A percentile compares a stretch with the other conserved stretches of the same genome.
phyloP scores from a whole-genome alignment of 306 rosid species.

The Quillaja saponaria region DNA sequence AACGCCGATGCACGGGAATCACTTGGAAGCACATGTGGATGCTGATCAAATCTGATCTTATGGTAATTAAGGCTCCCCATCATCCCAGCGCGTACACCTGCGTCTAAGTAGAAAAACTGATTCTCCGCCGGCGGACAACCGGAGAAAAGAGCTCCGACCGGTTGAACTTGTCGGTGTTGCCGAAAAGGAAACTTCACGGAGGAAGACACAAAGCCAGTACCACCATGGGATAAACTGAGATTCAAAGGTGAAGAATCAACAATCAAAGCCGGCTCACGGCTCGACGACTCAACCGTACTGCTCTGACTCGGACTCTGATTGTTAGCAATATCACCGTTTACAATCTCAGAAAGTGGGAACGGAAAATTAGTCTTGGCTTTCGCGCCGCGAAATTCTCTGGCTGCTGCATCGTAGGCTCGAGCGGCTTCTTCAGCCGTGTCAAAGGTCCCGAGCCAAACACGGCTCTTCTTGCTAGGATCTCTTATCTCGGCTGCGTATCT shows the following conservation, averaged over 20 bases:
- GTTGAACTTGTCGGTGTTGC: conserved; percentile 22
- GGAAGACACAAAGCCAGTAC: conserved; percentile 23
- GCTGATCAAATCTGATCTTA: conserved; percentile 31
- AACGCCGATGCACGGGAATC: conserved; percentile 26
- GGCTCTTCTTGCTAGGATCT: conserved; percentile 94
- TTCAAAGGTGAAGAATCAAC: conserved; percentile 72
- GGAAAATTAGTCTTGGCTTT: conserved; percentile 95
- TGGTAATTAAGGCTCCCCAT: conserved; percentile 21
- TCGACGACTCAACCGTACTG: conserved; percentile 89
- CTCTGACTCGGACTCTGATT: conserved; percentile 85
- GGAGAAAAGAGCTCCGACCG: conserved; percentile 25
- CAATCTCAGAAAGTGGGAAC: conserved; percentile 28
- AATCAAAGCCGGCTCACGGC: conserved; percentile 61
- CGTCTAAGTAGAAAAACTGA: conserved; percentile 48
- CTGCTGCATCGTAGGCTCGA: conserved; percentile 85
- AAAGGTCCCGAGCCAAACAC: conserved; percentile 97
- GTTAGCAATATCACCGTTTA: conserved; percentile 1
- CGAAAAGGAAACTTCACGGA: conserved; percentile 60
- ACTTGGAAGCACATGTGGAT: conserved; percentile 1
- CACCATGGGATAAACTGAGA: conserved; percentile 49
- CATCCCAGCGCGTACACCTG: conserved; percentile 49
- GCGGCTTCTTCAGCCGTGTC: conserved; percentile 98
- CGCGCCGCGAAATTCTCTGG: conserved; percentile 82
- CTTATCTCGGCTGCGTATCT: conserved; percentile 97
- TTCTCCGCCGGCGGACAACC: conserved; percentile 33